These are phyloP conservation scores for Aspergillus sp. DNA, from an alignment of 2,329 filamentous ascomycete species.

Conservation along the genomic window DNA sequence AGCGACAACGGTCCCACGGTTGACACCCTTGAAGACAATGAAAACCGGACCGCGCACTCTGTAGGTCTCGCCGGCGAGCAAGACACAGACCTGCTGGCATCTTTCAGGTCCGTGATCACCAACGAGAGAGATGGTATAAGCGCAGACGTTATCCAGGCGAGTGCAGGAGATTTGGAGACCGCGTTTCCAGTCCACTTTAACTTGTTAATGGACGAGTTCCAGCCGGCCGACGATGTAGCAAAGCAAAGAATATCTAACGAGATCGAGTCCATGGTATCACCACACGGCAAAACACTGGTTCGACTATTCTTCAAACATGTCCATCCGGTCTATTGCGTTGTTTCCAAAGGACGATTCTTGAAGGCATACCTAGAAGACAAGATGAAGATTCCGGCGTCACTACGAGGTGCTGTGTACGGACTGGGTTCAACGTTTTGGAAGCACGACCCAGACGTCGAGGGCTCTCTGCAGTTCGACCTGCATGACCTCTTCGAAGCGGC, in stretches of 20 bases:
- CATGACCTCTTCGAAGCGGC: constrained; percentile 47
- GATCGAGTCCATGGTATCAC: constrained; percentile 46
- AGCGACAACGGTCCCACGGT: neutral
- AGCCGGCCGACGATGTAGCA: constrained; percentile 43
- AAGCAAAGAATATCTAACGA: constrained; percentile 41
- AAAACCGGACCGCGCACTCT: constrained; percentile 45
- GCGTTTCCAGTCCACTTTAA: constrained; percentile 48
- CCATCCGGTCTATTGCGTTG: constrained; percentile 46
- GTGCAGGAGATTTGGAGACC: constrained; percentile 30
- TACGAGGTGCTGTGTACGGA: constrained; percentile 49
- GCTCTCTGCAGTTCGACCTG: constrained; percentile 34
- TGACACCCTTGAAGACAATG: constrained; percentile 44
- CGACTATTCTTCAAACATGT: constrained; percentile 49
- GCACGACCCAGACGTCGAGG: constrained; percentile 30
- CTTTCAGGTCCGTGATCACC: constrained; percentile 49
- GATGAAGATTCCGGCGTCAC: constrained; percentile 44
- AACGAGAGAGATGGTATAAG: constrained; percentile 44
- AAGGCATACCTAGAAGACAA: constrained; percentile 40
- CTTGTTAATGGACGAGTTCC: constrained; percentile 47
- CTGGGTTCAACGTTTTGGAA: constrained; percentile 47
- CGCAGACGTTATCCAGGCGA: constrained; percentile 47
- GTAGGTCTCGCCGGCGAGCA: constrained; percentile 50
- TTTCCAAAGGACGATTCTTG: constrained; percentile 49
- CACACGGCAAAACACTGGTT: constrained; percentile 43
- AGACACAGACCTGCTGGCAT: constrained; percentile 48